A percentile compares a stretch with the other conserved stretches of the same genome.
Evolutionary conservation across 805 yeast genomes (phyloP).

Genomic region (Candida endomychidarum): DNA sequence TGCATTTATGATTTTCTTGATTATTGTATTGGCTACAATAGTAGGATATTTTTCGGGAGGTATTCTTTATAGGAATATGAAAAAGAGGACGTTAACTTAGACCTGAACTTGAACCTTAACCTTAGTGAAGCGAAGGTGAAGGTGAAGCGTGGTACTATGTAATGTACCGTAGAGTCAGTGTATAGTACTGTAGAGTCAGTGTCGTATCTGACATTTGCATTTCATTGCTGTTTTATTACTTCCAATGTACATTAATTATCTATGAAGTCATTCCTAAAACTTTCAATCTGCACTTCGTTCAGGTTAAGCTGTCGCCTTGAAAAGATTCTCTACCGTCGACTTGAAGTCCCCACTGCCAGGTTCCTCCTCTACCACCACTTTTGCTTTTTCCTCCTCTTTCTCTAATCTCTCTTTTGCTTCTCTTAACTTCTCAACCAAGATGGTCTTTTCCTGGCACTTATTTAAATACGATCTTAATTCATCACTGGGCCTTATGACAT

Average conservation of each 20-base stretch:
- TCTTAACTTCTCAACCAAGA: constrained; percentile 18
- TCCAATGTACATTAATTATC: not conserved
- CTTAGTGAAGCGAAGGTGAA: no score
- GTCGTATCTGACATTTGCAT: no score
- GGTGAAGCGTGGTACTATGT: no score
- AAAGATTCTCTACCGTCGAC: constrained; percentile 15
- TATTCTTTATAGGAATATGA: constrained; percentile 30
- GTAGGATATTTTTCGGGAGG: constrained; percentile 42
- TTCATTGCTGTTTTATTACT: no score
- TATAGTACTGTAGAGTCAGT: no score
- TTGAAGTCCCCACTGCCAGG: constrained; percentile 10
- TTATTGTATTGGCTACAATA: constrained; percentile 34
- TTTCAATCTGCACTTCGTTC: no score
- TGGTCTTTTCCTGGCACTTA: constrained; percentile 36
- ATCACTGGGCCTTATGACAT: constrained; percentile 57
- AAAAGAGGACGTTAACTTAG: not conserved
- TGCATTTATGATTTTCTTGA: constrained; percentile 47
- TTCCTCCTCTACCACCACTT: not conserved
- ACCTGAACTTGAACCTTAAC: constrained; percentile 1
- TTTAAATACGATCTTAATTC: constrained; percentile 42
- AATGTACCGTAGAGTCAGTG: no score
- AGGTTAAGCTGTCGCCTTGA: constrained; percentile 1
- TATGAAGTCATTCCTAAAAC: no score
- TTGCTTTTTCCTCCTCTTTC: not conserved
- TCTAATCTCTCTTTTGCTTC: constrained; percentile 4